Evolutionary conservation across 306 rosid species (phyloP).

Genomic region (Prunus persica): Prunus_persica_NCBIv2 NC_034009.1:45929501-45930000

Average conservation of each 20-base stretch:
- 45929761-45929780: neutral
- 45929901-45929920: conserved; percentile 74
- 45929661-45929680: conserved; percentile 63
- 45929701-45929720: conserved; percentile 75
- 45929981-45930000: conserved; percentile 57
- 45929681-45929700: conserved; percentile 73
- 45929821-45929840: neutral
- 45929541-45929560: neutral
- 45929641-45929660: conserved; percentile 16
- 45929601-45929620: neutral
- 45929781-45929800: neutral
- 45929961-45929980: conserved; percentile 54
- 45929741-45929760: neutral
- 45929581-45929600: neutral
- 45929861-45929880: neutral
- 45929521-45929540: neutral
- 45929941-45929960: conserved; percentile 91
- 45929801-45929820: neutral
- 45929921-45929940: conserved; percentile 86
- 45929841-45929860: neutral
- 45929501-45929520: neutral
- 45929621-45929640: conserved; percentile 13
- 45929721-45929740: neutral
- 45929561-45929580: neutral
- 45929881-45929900: conserved; percentile 72